Evolutionary conservation across 805 yeast species (phyloP).

Genomic region (Kurtzmaniella fragi): DNA sequence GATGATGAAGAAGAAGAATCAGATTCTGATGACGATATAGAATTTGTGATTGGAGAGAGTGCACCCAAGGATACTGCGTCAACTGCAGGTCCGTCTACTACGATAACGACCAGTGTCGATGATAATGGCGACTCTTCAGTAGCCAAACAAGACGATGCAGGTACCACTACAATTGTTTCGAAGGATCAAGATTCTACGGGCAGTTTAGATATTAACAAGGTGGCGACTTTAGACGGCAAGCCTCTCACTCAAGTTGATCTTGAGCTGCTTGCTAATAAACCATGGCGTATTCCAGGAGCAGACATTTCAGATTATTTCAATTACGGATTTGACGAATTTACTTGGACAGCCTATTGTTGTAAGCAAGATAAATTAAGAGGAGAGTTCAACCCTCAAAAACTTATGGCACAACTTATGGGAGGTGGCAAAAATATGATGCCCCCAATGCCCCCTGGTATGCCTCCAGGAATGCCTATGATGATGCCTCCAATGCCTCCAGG

Average conservation of each 20-base stretch:
- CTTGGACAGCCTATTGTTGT: conserved; percentile 90
- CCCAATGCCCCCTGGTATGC: conserved; percentile 9
- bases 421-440: conserved; percentile 16
- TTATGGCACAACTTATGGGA: conserved; percentile 58
- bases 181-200: conserved; percentile 35
- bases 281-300: conserved; percentile 98
- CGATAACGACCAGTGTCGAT: conserved; percentile 12
- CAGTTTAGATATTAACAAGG: conserved; percentile 60
- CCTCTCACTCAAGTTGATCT: conserved; percentile 79
- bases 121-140: conserved; percentile 11
- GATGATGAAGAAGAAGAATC: conserved; percentile 43
- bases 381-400: conserved; percentile 77
- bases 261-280: conserved; percentile 84
- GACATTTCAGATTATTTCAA: conserved; percentile 93
- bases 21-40: conserved; percentile 66
- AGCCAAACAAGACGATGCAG: conserved; percentile 13
- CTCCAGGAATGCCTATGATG: conserved; percentile 8
- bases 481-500: conserved; percentile 15
- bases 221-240: conserved; percentile 71
- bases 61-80: conserved; percentile 13
- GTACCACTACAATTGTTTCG: conserved; percentile 33
- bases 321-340: conserved; percentile 92
- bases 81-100: conserved; percentile 20
- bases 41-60: conserved; percentile 62
- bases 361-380: conserved; percentile 80